Conservation (phyloP, 1,284 basidiomycete species). For the Trichosporon ovoides region DNA sequence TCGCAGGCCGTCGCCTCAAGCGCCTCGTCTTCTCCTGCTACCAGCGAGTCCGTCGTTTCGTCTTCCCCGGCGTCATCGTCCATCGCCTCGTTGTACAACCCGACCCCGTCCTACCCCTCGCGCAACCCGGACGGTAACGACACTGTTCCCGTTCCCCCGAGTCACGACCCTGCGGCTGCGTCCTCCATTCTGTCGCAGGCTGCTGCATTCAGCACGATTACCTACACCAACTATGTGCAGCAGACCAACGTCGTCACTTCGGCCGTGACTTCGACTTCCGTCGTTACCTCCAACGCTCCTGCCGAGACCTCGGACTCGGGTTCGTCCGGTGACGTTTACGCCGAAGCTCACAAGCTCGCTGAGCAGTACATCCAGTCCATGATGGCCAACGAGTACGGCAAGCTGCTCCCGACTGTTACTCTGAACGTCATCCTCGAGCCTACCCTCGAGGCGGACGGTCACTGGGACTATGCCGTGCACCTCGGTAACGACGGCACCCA, state of each 20-base stretch:
- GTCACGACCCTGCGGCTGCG: conserved; percentile 25
- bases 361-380: conserved; percentile 29
- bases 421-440: conserved; percentile 45
- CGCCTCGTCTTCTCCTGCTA: background rate
- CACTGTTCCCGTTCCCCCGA: conserved; percentile 31
- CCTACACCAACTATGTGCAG: conserved; percentile 37
- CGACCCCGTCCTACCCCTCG: conserved; percentile 15
- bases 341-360: conserved; percentile 29
- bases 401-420: conserved; percentile 44
- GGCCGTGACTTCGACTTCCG: conserved; percentile 11
- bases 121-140: conserved; percentile 22
- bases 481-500: conserved; percentile 45
- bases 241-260: conserved; percentile 7
- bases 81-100: background rate
- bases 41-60: background rate
- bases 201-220: conserved; percentile 30
- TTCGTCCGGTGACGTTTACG: conserved; percentile 8
- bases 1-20: background rate
- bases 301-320: background rate
- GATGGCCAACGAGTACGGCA: conserved; percentile 29
- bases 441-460: conserved; percentile 46
- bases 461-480: conserved; percentile 47
- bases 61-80: background rate
- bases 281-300: background rate
- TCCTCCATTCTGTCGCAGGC: conserved; percentile 30